Percentiles rank a stretch among this genome's conserved stretches.
Conservation (phyloP, 2,329 filamentous ascomycete species). For the Botryotinia narcissicola region DNA sequence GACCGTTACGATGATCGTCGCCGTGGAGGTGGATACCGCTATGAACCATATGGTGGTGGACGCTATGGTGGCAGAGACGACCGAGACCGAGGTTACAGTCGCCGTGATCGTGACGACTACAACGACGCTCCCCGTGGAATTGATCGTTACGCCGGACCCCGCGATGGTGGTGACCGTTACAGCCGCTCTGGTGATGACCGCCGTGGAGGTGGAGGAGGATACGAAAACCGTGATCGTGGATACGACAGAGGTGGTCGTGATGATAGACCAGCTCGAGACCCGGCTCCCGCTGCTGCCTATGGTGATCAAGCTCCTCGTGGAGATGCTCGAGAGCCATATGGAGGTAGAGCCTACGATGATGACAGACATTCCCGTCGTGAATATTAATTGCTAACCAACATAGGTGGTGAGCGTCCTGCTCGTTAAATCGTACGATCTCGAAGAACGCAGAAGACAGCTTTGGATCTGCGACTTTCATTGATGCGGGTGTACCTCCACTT, state of each 20-base stretch:
- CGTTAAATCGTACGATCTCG: conserved; percentile 40
- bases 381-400: conserved; percentile 40
- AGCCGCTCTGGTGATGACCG: conserved; percentile 44
- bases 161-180: conserved; percentile 29
- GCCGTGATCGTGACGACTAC: conserved; percentile 41
- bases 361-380: conserved; percentile 38
- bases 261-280: conserved; percentile 46
- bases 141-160: conserved; percentile 37
- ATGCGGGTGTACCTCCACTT: conserved; percentile 39
- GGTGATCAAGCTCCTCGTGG: conserved; percentile 45
- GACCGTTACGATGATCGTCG: conserved; percentile 45
- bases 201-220: conserved; percentile 46
- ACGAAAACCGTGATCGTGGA: conserved; percentile 45
- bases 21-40: conserved; percentile 41
- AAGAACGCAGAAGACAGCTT: conserved; percentile 36
- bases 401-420: conserved; percentile 41
- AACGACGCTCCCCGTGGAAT: conserved; percentile 39
- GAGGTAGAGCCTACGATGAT: conserved; percentile 42
- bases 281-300: conserved; percentile 42
- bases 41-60: conserved; percentile 33
- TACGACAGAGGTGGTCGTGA: conserved; percentile 49
- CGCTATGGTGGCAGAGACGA: conserved; percentile 44
- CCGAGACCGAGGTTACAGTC: conserved; percentile 43
- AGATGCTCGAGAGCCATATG: conserved; percentile 45
- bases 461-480: conserved; percentile 40